Conservation (phyloP, 2,329 filamentous ascomycete genomes). For the Colletotrichum sansevieriae region DNA sequence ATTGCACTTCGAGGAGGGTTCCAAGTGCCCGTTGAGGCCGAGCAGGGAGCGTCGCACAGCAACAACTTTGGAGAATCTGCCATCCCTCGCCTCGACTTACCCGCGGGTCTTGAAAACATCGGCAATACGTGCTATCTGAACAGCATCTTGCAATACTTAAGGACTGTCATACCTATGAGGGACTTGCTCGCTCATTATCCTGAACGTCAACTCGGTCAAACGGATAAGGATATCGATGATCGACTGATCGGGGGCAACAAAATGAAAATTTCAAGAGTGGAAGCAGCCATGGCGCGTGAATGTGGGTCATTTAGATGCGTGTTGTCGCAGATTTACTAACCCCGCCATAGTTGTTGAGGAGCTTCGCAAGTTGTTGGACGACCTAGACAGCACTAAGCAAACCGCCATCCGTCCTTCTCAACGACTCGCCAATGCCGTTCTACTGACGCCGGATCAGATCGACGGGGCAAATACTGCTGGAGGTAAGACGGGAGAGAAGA, state of each 20-base stretch:
- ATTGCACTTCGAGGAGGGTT: neutral
- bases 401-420: conserved; percentile 78
- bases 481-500: no score
- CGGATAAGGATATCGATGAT: conserved; percentile 70
- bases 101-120: conserved; percentile 91
- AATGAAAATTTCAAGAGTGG: conserved; percentile 64
- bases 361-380: conserved; percentile 76
- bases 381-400: conserved; percentile 74
- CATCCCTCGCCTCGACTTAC: conserved; percentile 62
- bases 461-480: neutral
- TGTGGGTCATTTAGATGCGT: conserved; percentile 68
- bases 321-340: conserved; percentile 51
- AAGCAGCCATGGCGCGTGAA: conserved; percentile 75
- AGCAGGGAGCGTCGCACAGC: neutral
- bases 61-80: conserved; percentile 23
- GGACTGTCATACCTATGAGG: conserved; percentile 85
- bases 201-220: conserved; percentile 75
- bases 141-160: conserved; percentile 95
- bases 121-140: conserved; percentile 99
- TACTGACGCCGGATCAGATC: conserved; percentile 64
- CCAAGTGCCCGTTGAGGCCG: neutral
- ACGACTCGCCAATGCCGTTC: conserved; percentile 83
- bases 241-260: conserved; percentile 81
- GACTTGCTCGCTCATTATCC: conserved; percentile 85
- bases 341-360: conserved; percentile 76